phyloP scores from a whole-genome alignment of 164 flowering plant genomes.

The Pachysandra terminalis region DNA sequence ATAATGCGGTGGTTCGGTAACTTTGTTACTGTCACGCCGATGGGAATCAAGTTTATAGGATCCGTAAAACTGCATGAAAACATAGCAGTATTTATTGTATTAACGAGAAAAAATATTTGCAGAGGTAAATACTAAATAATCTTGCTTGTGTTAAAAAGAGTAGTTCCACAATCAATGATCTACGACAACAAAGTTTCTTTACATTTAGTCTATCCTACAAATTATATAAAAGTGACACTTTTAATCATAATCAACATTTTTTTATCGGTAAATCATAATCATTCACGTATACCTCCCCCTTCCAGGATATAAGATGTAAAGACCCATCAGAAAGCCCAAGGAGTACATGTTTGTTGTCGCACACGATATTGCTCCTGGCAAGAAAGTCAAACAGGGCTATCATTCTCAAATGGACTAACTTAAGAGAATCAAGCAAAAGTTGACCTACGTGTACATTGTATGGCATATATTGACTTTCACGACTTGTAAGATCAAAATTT shows the following conservation, averaged over 20 bases:
- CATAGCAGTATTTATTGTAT: constrained; percentile 3
- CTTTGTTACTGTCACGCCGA: constrained; percentile 21
- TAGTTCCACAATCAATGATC: not conserved
- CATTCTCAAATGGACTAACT: not conserved
- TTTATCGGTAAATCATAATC: no score
- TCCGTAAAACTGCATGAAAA: constrained; percentile 60
- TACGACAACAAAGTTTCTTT: not conserved
- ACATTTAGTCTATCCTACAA: not conserved
- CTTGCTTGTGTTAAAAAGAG: not conserved
- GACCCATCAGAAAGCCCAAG: constrained; percentile 91
- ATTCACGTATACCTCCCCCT: constrained; percentile 76
- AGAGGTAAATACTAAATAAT: not conserved
- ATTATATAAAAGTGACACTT: not conserved
- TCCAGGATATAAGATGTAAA: constrained; percentile 83
- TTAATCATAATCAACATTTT: not conserved
- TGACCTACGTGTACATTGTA: not conserved
- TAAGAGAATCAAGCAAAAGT: not conserved
- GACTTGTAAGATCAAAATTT: no score
- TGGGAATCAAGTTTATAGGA: constrained; percentile 42
- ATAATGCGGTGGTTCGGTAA: constrained; percentile 26
- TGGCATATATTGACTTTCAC: not conserved
- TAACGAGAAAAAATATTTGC: not conserved
- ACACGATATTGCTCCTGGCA: constrained; percentile 86
- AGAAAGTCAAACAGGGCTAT: constrained; percentile 5
- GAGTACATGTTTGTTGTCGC: constrained; percentile 75